Conservation (phyloP, 345 rosid species). For the Dimocarpus longan region DNA sequence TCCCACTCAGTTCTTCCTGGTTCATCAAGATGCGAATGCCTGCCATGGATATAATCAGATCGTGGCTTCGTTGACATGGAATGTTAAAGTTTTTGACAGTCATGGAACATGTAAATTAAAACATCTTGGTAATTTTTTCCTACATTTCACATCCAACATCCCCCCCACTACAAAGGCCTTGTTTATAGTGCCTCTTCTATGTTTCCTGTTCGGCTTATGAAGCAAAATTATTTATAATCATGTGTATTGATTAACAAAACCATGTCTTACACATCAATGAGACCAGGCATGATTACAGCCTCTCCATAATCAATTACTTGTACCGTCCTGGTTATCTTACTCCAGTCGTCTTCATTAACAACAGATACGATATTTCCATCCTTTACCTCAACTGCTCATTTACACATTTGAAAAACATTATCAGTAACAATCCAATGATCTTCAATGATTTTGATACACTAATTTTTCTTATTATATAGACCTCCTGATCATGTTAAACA, state of each 20-base stretch:
- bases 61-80: neutral
- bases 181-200: neutral
- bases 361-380: conserved; percentile 59
- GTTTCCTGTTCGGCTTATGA: neutral
- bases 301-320: conserved; percentile 72
- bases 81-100: neutral
- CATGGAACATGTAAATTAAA: neutral
- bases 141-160: neutral
- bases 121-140: neutral
- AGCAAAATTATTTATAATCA: neutral
- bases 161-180: neutral
- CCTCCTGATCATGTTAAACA: neutral
- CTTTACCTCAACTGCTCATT: conserved; percentile 68
- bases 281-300: conserved; percentile 95
- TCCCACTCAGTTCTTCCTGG: conserved; percentile 99
- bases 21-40: conserved; percentile 96
- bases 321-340: conserved; percentile 38
- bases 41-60: conserved; percentile 27
- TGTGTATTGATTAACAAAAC: neutral
- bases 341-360: conserved; percentile 68
- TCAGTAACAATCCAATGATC: neutral
- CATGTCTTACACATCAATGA: conserved; percentile 80
- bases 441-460: neutral
- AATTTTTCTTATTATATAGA: neutral
- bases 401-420: conserved; percentile 8